Evolutionary conservation across 306 rosid species (phyloP).

Genomic region (Quillaja saponaria): DNA sequence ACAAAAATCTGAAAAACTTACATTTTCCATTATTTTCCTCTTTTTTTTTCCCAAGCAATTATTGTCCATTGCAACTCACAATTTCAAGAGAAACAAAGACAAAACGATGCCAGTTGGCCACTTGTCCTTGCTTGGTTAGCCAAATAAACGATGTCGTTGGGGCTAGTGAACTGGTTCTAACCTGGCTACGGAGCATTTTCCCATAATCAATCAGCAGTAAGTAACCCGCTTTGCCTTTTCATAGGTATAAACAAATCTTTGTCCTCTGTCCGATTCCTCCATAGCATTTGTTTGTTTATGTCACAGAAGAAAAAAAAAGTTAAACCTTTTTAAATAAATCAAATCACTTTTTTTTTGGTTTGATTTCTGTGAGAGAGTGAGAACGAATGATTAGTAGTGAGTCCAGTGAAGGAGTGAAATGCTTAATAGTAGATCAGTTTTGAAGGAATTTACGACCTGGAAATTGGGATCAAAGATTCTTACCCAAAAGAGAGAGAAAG

Average conservation of each 20-base stretch:
- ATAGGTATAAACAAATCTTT: neutral
- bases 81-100: too few species aligned
- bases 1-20: too few species aligned
- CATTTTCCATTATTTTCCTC: too few species aligned
- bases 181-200: too few species aligned
- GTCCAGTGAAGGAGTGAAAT: neutral
- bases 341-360: neutral
- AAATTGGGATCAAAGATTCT: slow-evolving; percentile 12
- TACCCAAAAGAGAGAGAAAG: slow-evolving; percentile 3
- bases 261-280: slow-evolving; percentile 3
- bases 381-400: slow-evolving; percentile 35
- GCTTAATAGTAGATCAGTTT: neutral
- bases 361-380: slow-evolving; percentile 6
- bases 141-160: too few species aligned
- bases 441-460: slow-evolving; percentile 19
- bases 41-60: too few species aligned
- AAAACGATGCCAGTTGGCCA: too few species aligned
- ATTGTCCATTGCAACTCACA: too few species aligned
- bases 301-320: neutral
- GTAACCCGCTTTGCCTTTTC: too few species aligned
- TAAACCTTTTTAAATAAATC: neutral
- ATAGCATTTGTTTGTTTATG: neutral
- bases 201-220: too few species aligned
- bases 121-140: too few species aligned
- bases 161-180: too few species aligned